These are phyloP conservation scores for Boechera stricta DNA, from an alignment of 345 rosid genomes.

Conservation along the genomic window DNA sequence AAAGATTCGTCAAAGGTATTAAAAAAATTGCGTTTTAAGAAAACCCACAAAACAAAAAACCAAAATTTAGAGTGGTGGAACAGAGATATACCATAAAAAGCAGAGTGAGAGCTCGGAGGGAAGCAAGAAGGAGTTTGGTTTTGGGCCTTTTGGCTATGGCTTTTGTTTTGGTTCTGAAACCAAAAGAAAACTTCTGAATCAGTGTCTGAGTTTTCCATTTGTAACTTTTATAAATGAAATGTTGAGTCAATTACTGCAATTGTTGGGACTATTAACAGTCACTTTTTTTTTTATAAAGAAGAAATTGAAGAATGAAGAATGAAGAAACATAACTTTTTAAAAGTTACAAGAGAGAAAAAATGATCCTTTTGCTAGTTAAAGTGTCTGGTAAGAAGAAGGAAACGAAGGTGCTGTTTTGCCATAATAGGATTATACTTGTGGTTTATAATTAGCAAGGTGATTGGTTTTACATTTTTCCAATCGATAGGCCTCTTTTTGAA, in stretches of 20 bases:
- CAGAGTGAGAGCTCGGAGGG: slow-evolving; percentile 30
- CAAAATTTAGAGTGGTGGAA: background rate
- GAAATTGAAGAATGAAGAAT: background rate
- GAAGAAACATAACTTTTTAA: background rate
- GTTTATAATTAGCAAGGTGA: slow-evolving; percentile 5
- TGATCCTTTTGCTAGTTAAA: slow-evolving; percentile 40
- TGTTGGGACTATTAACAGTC: slow-evolving; percentile 24
- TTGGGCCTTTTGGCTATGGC: slow-evolving; percentile 3
- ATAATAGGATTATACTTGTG: slow-evolving; percentile 32
- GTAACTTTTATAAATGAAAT: slow-evolving; percentile 20
- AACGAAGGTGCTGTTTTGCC: slow-evolving; percentile 39
- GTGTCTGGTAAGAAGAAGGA: slow-evolving; percentile 39
- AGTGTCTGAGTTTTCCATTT: slow-evolving; percentile 38
- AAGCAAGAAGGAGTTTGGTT: slow-evolving; percentile 19
- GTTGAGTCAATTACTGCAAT: slow-evolving; percentile 22
- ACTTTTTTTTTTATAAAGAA: slow-evolving; percentile 28
- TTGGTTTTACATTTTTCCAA: background rate
- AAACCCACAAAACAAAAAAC: background rate
- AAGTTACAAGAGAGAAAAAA: slow-evolving; percentile 26
- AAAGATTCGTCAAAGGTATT: slow-evolving; percentile 8
- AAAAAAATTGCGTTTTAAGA: background rate
- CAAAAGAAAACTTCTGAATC: slow-evolving; percentile 32
- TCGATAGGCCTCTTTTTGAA: background rate
- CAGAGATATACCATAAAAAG: slow-evolving; percentile 20
- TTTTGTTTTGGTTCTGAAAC: slow-evolving; percentile 38